These are phyloP conservation scores for Penicillium canescens DNA, from an alignment of 495 filamentous ascomycete species.

Conservation along the genomic window DNA sequence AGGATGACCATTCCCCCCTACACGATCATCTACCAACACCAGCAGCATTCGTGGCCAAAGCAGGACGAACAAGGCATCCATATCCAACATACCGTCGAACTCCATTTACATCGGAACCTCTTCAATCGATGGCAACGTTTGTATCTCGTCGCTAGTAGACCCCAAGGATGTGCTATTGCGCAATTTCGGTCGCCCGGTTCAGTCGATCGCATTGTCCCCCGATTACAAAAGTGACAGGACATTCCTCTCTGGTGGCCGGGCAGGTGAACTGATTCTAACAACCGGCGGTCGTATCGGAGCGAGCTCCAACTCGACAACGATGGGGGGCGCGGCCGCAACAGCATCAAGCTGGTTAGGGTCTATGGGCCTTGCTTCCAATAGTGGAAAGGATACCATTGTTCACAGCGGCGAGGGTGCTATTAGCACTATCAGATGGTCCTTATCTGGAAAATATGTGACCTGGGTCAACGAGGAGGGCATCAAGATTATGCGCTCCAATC, in stretches of 20 bases:
- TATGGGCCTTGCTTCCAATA: slow-evolving; percentile 74
- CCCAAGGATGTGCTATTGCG: slow-evolving; percentile 80
- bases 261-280: slow-evolving; percentile 89
- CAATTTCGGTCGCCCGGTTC: slow-evolving; percentile 90
- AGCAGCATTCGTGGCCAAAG: slow-evolving; percentile 52
- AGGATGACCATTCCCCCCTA: slow-evolving; percentile 46
- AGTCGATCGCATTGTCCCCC: slow-evolving; percentile 86
- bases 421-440: slow-evolving; percentile 87
- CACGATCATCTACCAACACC: slow-evolving; percentile 45
- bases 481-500: slow-evolving; percentile 92
- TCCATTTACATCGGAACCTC: slow-evolving; percentile 89
- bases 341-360: slow-evolving; percentile 90
- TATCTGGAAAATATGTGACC: slow-evolving; percentile 84
- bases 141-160: slow-evolving; percentile 78
- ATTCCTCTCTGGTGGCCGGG: slow-evolving; percentile 87
- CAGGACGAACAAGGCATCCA: slow-evolving; percentile 36
- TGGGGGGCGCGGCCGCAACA: slow-evolving; percentile 72
- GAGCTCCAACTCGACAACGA: slow-evolving; percentile 77
- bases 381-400: slow-evolving; percentile 82
- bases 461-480: slow-evolving; percentile 97
- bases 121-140: slow-evolving; percentile 94
- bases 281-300: slow-evolving; percentile 74
- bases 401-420: slow-evolving; percentile 93
- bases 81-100: slow-evolving; percentile 75
- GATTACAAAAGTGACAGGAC: slow-evolving; percentile 85